Evolutionary conservation across 2,329 filamentous ascomycete species (phyloP), one percentile per base, ranked within the genome.

Genomic region (Ophiostoma quercus): DNA sequence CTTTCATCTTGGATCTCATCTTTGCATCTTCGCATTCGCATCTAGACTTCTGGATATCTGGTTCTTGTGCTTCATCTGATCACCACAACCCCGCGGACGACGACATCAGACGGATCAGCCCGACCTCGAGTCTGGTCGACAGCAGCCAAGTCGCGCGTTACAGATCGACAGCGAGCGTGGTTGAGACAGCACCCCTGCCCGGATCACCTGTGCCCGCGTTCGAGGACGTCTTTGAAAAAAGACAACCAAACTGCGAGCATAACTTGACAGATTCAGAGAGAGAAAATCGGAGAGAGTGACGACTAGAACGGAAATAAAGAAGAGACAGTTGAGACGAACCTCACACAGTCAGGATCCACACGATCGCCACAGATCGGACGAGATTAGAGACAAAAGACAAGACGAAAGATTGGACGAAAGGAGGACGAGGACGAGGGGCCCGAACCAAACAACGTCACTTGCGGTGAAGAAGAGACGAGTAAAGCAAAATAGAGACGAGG

Each of bases 171-270:
- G 22, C 51, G 51, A 12, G 51, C 22, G 51, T 57, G 51, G 22
- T 57, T 57, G 51, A 57, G 51, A 57, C 51, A 57, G 51, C n/a
- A 29, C 22, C 51, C 51, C 51, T 57, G 51, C 51, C 51, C 51
- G 51, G 51, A 57, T 57, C 22, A 11, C 51, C 22, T 25, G 2
- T 25, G 51, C n/a, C 51, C n/a, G 51, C 51, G 51, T 57, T 57
- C 51, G 51, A 57, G 51, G n/a, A 3, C 51, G 22, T 57, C 51
- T 57, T 25, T 14, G n/a, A 57, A 57, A 51, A 54, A 25, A 57
- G 51, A 65, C 51, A 57, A 57, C 51, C 51, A 66, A 9, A 25
- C 41, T 57, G 16, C 2, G 16, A 47, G 43, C 43, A 47, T 47
- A 47, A 47, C 5, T 47, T 7, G 43, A n/a, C 8, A 8, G 14